Conservation (phyloP, 345 rosid species). For the Triadica sebifera region DNA sequence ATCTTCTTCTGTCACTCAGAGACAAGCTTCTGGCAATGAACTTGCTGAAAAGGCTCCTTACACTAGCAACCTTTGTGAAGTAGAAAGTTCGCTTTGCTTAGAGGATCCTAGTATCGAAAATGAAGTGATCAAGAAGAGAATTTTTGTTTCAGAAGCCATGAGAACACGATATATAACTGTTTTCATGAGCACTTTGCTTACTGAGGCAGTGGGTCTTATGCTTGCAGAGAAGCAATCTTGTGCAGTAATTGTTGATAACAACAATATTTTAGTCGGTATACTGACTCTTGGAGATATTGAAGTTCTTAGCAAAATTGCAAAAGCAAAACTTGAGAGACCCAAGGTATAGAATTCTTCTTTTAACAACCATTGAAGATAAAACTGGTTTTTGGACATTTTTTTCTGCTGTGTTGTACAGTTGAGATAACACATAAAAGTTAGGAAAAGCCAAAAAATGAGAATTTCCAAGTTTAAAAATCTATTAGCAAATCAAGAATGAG, state of each 20-base stretch:
- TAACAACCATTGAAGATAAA: not conserved
- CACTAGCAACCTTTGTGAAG: conserved; percentile 63
- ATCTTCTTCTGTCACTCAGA: conserved; percentile 22
- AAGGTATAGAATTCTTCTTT: conserved; percentile 45
- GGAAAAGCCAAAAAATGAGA: not conserved
- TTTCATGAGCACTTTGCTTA: conserved; percentile 56
- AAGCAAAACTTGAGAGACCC: conserved; percentile 36
- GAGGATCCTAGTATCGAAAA: conserved; percentile 42
- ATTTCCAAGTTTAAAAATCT: not conserved
- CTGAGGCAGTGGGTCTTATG: conserved; percentile 77
- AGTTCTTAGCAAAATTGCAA: conserved; percentile 46
- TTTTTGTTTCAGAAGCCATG: conserved; percentile 85
- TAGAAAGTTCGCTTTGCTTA: conserved; percentile 85
- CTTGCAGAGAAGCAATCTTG: conserved; percentile 84
- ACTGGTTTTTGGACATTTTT: not conserved
- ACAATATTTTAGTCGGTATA: conserved; percentile 58
- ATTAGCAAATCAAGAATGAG: not conserved
- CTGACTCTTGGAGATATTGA: conserved; percentile 65
- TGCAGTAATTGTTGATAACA: conserved; percentile 69
- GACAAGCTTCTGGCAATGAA: conserved; percentile 24
- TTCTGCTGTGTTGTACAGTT: not conserved
- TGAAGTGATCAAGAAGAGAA: conserved; percentile 43
- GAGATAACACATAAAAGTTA: not conserved
- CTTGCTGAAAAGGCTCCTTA: conserved; percentile 28
- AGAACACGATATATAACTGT: conserved; percentile 75